These are phyloP conservation scores for Tripterygium wilfordii DNA, from an alignment of 177 flowering plant genomes.

Conservation along the genomic window DNA sequence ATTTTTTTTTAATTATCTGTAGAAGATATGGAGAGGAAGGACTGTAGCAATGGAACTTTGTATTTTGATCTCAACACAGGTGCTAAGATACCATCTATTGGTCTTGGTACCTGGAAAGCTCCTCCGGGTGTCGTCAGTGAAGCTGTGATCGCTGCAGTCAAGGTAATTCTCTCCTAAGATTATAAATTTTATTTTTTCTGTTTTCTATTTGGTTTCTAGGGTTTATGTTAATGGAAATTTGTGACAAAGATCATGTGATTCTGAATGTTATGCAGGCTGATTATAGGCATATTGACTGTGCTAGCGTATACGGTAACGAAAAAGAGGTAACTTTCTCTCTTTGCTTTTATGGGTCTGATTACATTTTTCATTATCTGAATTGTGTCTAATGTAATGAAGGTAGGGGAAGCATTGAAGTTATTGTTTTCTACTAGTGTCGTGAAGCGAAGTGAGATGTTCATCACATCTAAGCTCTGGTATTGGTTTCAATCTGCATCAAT, in stretches of 20 bases:
- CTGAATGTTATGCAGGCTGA: conserved; percentile 30
- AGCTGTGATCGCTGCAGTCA: conserved; percentile 17
- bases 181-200: neutral
- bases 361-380: neutral
- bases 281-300: conserved; percentile 54
- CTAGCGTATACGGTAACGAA: conserved; percentile 36
- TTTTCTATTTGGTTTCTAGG: neutral
- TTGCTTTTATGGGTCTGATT: neutral
- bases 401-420: conserved; percentile 21
- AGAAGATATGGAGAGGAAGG: neutral
- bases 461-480: conserved; percentile 29
- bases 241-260: neutral
- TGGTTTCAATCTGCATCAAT: neutral
- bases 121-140: conserved; percentile 18
- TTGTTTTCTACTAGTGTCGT: conserved; percentile 19
- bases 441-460: conserved; percentile 21
- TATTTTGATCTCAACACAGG: conserved; percentile 45
- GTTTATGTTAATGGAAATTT: no score
- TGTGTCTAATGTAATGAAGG: conserved; percentile 12
- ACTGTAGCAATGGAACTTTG: conserved; percentile 2
- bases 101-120: conserved; percentile 54
- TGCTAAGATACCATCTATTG: conserved; percentile 49
- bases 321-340: conserved; percentile 31
- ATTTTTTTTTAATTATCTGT: conserved; percentile 5
- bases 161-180: conserved; percentile 6